Conservation (phyloP, 306 rosid species). For the Cercis canadensis region DNA sequence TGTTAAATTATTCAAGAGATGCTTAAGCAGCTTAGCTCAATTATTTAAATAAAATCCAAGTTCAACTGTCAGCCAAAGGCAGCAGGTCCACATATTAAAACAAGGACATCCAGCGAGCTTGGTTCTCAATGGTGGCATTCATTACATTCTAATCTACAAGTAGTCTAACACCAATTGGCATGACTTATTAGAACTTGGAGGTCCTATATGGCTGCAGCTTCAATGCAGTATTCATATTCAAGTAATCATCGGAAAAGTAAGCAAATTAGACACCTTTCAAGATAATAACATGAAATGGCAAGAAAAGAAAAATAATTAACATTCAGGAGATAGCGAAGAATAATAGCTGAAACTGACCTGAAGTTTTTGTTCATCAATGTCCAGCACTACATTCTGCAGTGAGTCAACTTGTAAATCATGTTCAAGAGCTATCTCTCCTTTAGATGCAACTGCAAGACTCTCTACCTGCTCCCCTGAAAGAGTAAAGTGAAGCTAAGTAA, state of each 20-base stretch:
- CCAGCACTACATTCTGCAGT: conserved; percentile 56
- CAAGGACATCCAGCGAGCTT: background rate
- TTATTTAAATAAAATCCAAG: no score
- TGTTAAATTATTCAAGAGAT: background rate
- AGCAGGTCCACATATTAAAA: conserved; percentile 20
- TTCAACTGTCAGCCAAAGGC: background rate
- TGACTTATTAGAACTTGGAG: conserved; percentile 7
- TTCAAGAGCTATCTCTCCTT: conserved; percentile 54
- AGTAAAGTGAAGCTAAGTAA: conserved; percentile 37
- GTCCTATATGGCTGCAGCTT: background rate
- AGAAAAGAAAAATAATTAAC: conserved; percentile 28
- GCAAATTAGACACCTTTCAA: conserved; percentile 17
- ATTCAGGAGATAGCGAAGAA: background rate
- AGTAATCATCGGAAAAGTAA: conserved; percentile 1
- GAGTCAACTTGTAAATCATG: conserved; percentile 51
- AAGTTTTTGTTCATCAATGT: conserved; percentile 37
- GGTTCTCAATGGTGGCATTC: background rate
- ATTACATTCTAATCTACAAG: conserved; percentile 17
- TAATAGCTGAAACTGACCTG: conserved; percentile 51
- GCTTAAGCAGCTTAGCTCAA: no score
- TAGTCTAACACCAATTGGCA: conserved; percentile 6
- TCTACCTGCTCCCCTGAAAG: conserved; percentile 66
- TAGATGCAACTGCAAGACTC: conserved; percentile 51
- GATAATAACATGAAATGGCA: conserved; percentile 21
- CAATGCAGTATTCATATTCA: conserved; percentile 3